Evolutionary conservation across 352 stramenopile genomes (phyloP), one percentile per base, ranked within the genome.

Genomic region (Phytophthora macrochlamydospora): DNA sequence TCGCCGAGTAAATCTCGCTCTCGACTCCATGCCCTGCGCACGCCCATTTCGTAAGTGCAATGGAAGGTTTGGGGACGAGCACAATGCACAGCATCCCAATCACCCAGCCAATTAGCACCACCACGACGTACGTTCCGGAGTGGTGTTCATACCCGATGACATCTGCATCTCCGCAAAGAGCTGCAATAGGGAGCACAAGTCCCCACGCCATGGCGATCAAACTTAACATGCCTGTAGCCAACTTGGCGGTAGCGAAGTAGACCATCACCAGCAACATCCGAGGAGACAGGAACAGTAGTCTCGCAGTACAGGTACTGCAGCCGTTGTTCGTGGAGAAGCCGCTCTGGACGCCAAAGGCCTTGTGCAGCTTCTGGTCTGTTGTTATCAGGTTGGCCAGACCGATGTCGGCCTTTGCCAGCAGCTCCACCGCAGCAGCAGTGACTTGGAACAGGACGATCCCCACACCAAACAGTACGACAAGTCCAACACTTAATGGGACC

Each of bases 221-320:
- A 43, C 79, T 83, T 29, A 83, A 43, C 28, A 70, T 59, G 0
- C 70, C 76, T 30, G 79, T 32, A 3, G 51, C 66, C 45, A 88
- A 71, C 63, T 88, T 88, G 40, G 84, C 35, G 6, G 69, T 78
- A 7, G 38, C 43, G 38, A 85, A 79, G 65, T 88, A 85, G 38
- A 84, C 32, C 54, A 88, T 80, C 45, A 63, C 64, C 1, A 65
- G 50, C 46, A 79, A 13, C 43, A 61, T 72, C 52, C 62, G 73
- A 6, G 64, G 72, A 28, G 72, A 75, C 4, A 74, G 14, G 56
- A 70, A 77, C 13, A 71, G 48, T 0, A 76, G 35, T 12, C 60
- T 59, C 3, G 62, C 45, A 7, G 45, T 51, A 11, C 64, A 61
- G n/a, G 35, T 62, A 3, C 4, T 51, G 42, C 56, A 63, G 30